Percentiles rank a stretch among this genome's conserved stretches.
Evolutionary conservation across 2,329 filamentous ascomycete genomes (phyloP).

Genomic region (Akanthomyces lecanii): DNA sequence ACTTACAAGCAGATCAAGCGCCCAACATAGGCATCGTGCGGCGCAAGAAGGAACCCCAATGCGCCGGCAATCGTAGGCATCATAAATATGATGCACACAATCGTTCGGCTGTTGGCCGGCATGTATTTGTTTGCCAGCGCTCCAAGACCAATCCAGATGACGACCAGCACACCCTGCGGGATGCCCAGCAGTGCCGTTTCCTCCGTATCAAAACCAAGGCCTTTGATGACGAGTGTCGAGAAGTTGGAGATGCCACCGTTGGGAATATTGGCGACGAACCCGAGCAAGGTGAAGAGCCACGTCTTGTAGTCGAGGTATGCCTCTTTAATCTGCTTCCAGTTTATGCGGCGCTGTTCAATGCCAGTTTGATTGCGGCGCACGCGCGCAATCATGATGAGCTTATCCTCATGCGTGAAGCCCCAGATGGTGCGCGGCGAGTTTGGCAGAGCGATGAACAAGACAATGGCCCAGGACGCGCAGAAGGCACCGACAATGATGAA

Average conservation of each 20-base stretch:
- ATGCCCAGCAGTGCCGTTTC: constrained; percentile 36
- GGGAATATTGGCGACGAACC: constrained; percentile 48
- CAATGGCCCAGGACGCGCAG: constrained; percentile 55
- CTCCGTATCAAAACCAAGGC: constrained; percentile 47
- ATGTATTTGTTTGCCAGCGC: constrained; percentile 35
- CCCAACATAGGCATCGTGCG: constrained; percentile 44
- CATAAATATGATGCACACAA: constrained; percentile 53
- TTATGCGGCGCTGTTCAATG: constrained; percentile 52
- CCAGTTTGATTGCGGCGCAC: constrained; percentile 55
- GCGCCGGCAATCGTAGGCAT: constrained; percentile 56
- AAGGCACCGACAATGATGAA: constrained; percentile 61
- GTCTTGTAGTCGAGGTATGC: constrained; percentile 55
- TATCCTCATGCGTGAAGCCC: constrained; percentile 47
- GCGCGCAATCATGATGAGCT: constrained; percentile 51
- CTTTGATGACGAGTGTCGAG: constrained; percentile 56
- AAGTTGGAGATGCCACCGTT: constrained; percentile 61
- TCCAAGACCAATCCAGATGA: constrained; percentile 39
- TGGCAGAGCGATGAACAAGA: constrained; percentile 53
- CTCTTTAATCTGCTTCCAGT: constrained; percentile 51
- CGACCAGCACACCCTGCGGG: constrained; percentile 34
- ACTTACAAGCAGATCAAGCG: constrained; percentile 51
- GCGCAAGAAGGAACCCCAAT: constrained; percentile 54
- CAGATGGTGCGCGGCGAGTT: constrained; percentile 53
- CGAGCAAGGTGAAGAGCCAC: constrained; percentile 53
- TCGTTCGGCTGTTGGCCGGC: constrained; percentile 45